phyloP scores from a whole-genome alignment of 345 rosid species.

The Diplotaxis tenuifolia region DNA sequence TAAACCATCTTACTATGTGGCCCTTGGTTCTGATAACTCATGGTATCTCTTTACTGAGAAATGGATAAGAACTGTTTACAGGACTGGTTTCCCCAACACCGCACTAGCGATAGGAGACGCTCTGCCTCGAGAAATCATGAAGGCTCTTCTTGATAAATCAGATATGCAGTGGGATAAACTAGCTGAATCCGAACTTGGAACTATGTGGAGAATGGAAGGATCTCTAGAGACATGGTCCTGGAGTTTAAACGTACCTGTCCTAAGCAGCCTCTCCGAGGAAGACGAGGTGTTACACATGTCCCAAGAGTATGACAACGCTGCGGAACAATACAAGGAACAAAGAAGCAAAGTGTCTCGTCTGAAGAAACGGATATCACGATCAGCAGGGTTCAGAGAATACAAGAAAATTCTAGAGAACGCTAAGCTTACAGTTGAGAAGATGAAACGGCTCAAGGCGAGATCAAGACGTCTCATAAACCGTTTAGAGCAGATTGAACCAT shows the following conservation, averaged over 20 bases:
- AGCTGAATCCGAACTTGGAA: conserved; percentile 70
- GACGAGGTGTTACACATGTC: conserved; percentile 65
- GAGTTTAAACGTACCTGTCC: conserved; percentile 92
- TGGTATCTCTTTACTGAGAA: conserved; percentile 91
- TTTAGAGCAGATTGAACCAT: conserved; percentile 81
- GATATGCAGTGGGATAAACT: conserved; percentile 78
- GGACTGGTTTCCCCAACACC: conserved; percentile 78
- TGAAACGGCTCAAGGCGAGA: conserved; percentile 66
- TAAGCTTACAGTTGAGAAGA: conserved; percentile 68
- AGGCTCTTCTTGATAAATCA: conserved; percentile 56
- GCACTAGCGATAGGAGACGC: conserved; percentile 64
- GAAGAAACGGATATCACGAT: conserved; percentile 79
- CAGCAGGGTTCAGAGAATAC: conserved; percentile 80
- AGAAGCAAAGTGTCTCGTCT: conserved; percentile 68
- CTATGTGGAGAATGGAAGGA: conserved; percentile 79
- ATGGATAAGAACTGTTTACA: conserved; percentile 74
- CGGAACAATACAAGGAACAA: conserved; percentile 65
- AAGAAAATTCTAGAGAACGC: conserved; percentile 67
- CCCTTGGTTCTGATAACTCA: conserved; percentile 93
- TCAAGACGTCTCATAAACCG: conserved; percentile 65
- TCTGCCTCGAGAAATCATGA: conserved; percentile 74
- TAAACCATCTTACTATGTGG: conserved; percentile 63
- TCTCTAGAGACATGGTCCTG: conserved; percentile 97
- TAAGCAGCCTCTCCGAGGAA: conserved; percentile 72
- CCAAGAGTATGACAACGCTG: conserved; percentile 55